Evolutionary conservation across 1,139 yeast genomes (phyloP).

Genomic region (Trichomonascaceae sp.): DNA sequence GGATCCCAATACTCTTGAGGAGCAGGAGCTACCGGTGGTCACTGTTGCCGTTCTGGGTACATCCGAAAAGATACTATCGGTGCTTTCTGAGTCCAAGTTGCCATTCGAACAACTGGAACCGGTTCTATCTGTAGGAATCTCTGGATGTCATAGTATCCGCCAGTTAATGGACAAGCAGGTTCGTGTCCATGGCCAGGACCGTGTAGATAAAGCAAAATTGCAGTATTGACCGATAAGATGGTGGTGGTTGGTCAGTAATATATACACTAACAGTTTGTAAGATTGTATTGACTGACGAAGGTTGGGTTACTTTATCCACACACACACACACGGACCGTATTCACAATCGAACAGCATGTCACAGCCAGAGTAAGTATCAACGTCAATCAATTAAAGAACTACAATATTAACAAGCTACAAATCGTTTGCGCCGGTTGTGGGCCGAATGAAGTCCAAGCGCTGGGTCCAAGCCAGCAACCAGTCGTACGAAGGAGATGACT

Average conservation of each 20-base stretch:
- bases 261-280: too few species aligned
- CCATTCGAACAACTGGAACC: constrained; percentile 71
- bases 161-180: constrained; percentile 81
- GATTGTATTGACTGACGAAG: too few species aligned
- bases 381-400: too few species aligned
- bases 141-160: constrained; percentile 76
- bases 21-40: constrained; percentile 63
- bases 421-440: constrained; percentile 20
- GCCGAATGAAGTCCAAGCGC: constrained; percentile 27
- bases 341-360: constrained; percentile 1
- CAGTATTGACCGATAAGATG: neutral
- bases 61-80: constrained; percentile 61
- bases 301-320: too few species aligned
- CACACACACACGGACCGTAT: too few species aligned
- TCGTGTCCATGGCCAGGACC: constrained; percentile 50
- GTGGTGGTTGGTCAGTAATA: neutral
- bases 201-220: constrained; percentile 22
- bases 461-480: constrained; percentile 26
- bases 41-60: constrained; percentile 80
- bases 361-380: constrained; percentile 2
- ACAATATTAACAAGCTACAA: constrained; percentile 4
- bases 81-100: constrained; percentile 62
- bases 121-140: constrained; percentile 70
- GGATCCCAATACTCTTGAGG: constrained; percentile 76
- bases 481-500: constrained; percentile 26